phyloP scores from a whole-genome alignment of 106 monocot genomes.

The Apostasia shenzhenica region DNA sequence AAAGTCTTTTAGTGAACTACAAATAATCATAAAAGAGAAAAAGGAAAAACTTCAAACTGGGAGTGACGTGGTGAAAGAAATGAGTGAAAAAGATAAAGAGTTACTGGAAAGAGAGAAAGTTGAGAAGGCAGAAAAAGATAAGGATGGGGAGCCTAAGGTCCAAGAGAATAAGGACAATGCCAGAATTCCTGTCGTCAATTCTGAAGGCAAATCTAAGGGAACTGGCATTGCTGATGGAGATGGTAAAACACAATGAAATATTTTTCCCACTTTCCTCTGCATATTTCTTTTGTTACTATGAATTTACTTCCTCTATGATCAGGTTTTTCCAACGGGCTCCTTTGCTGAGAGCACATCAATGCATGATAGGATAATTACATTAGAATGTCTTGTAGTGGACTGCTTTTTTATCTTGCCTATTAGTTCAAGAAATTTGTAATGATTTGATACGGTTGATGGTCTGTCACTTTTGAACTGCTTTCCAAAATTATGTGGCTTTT shows the following conservation, averaged over 20 bases:
- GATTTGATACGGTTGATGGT: too few relatives aligned
- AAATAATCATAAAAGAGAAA: conserved; percentile 62
- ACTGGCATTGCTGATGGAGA: conserved; percentile 27
- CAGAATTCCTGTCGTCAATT: conserved; percentile 32
- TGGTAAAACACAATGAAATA: neutral
- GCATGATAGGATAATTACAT: too few relatives aligned
- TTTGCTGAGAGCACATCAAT: too few relatives aligned
- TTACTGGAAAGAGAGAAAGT: conserved; percentile 36
- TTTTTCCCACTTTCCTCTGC: too few relatives aligned
- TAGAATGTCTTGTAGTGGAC: too few relatives aligned
- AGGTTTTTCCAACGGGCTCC: too few relatives aligned
- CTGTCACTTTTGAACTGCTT: too few relatives aligned
- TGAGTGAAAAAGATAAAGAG: conserved; percentile 22
- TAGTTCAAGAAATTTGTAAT: too few relatives aligned
- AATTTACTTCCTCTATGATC: too few relatives aligned
- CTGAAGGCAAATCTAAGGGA: conserved; percentile 32
- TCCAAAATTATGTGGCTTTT: too few relatives aligned
- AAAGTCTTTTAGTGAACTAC: conserved; percentile 65
- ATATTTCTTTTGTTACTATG: too few relatives aligned
- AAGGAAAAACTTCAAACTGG: conserved; percentile 46
- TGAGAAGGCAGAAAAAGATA: conserved; percentile 30
- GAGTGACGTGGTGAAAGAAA: conserved; percentile 3
- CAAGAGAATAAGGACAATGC: conserved; percentile 29
- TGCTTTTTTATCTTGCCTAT: too few relatives aligned
- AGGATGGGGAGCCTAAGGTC: conserved; percentile 36